These are phyloP conservation scores for Golubevia pallescens DNA, from an alignment of 1,284 basidiomycete species.

Conservation along the genomic window DNA sequence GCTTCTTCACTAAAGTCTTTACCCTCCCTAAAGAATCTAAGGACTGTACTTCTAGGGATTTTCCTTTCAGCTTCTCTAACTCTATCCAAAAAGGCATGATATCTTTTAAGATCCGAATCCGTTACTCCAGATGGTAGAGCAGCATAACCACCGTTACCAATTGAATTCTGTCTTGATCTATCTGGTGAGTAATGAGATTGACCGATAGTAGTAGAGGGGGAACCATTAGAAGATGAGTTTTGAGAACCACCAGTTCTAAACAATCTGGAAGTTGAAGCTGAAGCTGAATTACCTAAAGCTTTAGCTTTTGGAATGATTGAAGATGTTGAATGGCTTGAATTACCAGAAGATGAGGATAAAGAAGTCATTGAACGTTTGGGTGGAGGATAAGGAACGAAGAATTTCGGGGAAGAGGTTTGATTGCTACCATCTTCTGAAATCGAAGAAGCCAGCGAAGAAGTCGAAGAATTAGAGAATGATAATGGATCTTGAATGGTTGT, in stretches of 20 bases:
- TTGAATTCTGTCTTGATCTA: neutral
- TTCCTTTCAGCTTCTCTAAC: conserved; percentile 26
- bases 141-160: too few relatives aligned
- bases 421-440: too few relatives aligned
- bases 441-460: too few relatives aligned
- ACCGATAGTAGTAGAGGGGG: neutral
- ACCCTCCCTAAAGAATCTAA: conserved; percentile 27
- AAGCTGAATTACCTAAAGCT: neutral
- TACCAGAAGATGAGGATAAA: neutral
- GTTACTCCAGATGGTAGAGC: too few relatives aligned
- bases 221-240: neutral
- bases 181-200: neutral
- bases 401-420: neutral
- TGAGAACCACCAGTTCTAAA: neutral
- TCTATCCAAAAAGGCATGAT: conserved; percentile 24
- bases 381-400: neutral
- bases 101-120: conserved; percentile 9
- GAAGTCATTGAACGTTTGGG: neutral
- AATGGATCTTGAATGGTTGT: too few relatives aligned
- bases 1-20: conserved; percentile 24
- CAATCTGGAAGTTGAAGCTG: neutral
- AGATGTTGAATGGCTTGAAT: neutral
- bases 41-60: conserved; percentile 29
- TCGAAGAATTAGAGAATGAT: too few relatives aligned
- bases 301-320: neutral